These are phyloP conservation scores for Pseudocercospora pini-densiflorae DNA, from an alignment of 2,329 filamentous ascomycete genomes.

Conservation along the genomic window DNA sequence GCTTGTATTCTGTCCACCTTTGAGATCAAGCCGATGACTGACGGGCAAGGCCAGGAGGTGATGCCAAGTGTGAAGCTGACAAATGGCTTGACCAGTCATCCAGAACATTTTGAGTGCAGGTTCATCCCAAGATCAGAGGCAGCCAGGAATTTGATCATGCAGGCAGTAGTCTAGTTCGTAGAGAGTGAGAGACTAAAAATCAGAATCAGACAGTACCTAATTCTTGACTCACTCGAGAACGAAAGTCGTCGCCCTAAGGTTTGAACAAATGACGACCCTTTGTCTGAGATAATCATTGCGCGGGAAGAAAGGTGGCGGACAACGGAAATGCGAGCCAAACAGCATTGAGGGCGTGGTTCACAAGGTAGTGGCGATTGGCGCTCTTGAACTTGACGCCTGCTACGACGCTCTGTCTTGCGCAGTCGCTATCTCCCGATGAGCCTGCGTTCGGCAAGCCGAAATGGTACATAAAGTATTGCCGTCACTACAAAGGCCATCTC, in stretches of 20 bases:
- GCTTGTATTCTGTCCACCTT: constrained; percentile 16
- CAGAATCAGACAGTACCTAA: too few relatives aligned
- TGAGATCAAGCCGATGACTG: constrained; percentile 16
- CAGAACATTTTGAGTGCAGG: constrained; percentile 18
- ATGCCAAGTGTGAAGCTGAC: constrained; percentile 19
- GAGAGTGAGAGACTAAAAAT: not conserved
- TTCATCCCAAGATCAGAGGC: constrained; percentile 16
- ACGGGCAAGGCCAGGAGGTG: constrained; percentile 15
- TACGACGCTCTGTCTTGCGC: too few relatives aligned
- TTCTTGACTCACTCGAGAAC: too few relatives aligned
- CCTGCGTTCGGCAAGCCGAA: constrained; percentile 46
- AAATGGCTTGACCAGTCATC: constrained; percentile 22
- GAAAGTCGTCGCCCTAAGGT: too few relatives aligned
- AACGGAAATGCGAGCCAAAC: too few relatives aligned
- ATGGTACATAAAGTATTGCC: constrained; percentile 50
- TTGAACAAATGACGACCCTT: too few relatives aligned
- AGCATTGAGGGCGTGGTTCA: too few relatives aligned
- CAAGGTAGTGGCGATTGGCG: too few relatives aligned
- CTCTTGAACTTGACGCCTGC: too few relatives aligned
- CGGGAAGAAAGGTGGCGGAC: too few relatives aligned
- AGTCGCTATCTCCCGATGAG: constrained; percentile 26
- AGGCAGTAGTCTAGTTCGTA: not conserved
- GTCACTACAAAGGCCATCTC: constrained; percentile 63
- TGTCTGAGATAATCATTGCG: too few relatives aligned
- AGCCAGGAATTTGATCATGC: constrained; percentile 6